phyloP scores from a whole-genome alignment of 768 basidiomycete genomes.

The Daedaleopsis nitida region DNA sequence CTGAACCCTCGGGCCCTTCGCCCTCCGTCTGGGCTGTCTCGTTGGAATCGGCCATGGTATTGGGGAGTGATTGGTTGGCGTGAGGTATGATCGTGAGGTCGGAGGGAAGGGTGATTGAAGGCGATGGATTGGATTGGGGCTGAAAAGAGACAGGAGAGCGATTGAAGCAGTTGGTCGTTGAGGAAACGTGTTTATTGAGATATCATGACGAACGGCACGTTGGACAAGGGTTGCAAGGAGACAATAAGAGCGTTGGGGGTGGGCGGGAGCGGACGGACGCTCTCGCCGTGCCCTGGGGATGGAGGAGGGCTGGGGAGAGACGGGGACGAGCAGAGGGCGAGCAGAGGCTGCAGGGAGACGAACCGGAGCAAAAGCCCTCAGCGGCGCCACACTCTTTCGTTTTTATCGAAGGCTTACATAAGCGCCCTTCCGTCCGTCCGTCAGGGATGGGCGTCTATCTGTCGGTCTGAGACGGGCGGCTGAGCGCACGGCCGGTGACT shows the following conservation, averaged over 20 bases:
- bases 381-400: slow-evolving; percentile 22
- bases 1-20: slow-evolving; percentile 58
- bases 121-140: slow-evolving; percentile 16
- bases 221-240: slow-evolving; percentile 18
- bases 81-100: slow-evolving; percentile 16
- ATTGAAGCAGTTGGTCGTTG: slow-evolving; percentile 22
- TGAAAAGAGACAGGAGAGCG: slow-evolving; percentile 13
- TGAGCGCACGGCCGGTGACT: not conserved
- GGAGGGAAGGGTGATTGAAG: slow-evolving; percentile 16
- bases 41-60: slow-evolving; percentile 43
- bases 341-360: slow-evolving; percentile 14
- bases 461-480: not conserved
- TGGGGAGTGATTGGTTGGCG: slow-evolving; percentile 21
- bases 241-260: slow-evolving; percentile 23
- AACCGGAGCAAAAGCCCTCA: slow-evolving; percentile 26
- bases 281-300: slow-evolving; percentile 28
- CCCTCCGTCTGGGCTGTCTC: slow-evolving; percentile 55
- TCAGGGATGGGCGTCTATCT: slow-evolving; percentile 1
- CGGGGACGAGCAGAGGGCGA: slow-evolving; percentile 19
- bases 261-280: slow-evolving; percentile 30
- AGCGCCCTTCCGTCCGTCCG: slow-evolving; percentile 2
- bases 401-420: slow-evolving; percentile 25
- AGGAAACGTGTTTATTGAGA: slow-evolving; percentile 34
- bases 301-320: slow-evolving; percentile 10
- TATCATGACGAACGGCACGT: slow-evolving; percentile 40